A percentile compares a stretch with the other conserved stretches of the same genome.
Conservation (phyloP, 2,329 filamentous ascomycete genomes). For the Byssothecium circinans region DNA sequence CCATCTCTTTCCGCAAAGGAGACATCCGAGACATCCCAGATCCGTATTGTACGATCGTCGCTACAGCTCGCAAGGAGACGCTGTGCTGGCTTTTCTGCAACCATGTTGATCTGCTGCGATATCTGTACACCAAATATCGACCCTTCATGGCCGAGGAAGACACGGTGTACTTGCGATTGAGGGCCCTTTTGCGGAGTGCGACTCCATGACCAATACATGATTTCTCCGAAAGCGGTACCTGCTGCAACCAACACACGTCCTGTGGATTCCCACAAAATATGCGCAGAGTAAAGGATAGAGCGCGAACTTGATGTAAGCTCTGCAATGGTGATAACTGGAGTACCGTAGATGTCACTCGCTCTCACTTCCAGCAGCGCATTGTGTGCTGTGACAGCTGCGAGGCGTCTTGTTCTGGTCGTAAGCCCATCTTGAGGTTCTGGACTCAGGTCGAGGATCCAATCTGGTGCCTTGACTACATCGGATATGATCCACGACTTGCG, state of each 20-base stretch:
- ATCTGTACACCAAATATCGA: constrained; percentile 90
- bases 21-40: constrained; percentile 79
- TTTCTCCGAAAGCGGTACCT: constrained; percentile 92
- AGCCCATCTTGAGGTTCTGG: constrained; percentile 16
- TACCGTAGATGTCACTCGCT: constrained; percentile 16
- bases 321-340: constrained; percentile 44
- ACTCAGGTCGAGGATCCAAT: constrained; percentile 44
- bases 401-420: constrained; percentile 10
- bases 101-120: constrained; percentile 50
- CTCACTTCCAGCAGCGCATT: constrained; percentile 70
- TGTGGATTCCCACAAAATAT: constrained; percentile 64
- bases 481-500: constrained; percentile 20
- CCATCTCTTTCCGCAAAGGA: constrained; percentile 17
- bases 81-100: constrained; percentile 43
- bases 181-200: constrained; percentile 25
- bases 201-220: constrained; percentile 81
- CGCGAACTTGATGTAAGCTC: constrained; percentile 66
- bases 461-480: constrained; percentile 26
- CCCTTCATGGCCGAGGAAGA: constrained; percentile 76
- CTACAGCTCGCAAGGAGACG: constrained; percentile 88
- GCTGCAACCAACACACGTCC: constrained; percentile 73
- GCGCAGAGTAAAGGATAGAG: constrained; percentile 85
- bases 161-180: constrained; percentile 52
- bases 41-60: constrained; percentile 84
- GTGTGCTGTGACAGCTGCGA: constrained; percentile 72